Evolutionary conservation across 352 stramenopile genomes (phyloP).

Genomic region (Phytophthora uliginosa): DNA sequence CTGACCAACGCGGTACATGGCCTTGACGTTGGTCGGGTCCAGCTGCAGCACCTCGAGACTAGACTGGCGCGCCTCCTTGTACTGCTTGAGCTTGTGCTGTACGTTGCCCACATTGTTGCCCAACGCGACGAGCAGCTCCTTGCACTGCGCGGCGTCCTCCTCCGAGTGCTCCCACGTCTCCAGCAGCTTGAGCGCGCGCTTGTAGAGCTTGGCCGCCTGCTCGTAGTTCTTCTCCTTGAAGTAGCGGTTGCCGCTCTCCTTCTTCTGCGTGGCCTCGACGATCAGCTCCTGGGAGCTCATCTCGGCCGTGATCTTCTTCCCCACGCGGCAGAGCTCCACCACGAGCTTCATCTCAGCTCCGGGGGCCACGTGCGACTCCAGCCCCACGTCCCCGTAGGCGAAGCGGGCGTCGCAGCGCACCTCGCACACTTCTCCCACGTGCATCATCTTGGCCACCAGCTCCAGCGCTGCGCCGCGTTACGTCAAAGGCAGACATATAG

Average conservation of each 20-base stretch:
- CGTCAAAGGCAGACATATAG: background rate
- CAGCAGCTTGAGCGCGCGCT: conserved; percentile 84
- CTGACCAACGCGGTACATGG: conserved; percentile 80
- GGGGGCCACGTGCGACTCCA: conserved; percentile 57
- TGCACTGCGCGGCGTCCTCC: conserved; percentile 63
- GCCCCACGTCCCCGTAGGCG: conserved; percentile 76
- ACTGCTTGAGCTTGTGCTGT: conserved; percentile 79
- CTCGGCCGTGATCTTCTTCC: conserved; percentile 74
- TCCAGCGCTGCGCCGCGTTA: conserved; percentile 57
- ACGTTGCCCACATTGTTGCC: conserved; percentile 90
- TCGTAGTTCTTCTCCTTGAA: conserved; percentile 88
- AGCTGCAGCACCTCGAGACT: conserved; percentile 85
- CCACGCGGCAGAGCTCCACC: conserved; percentile 70
- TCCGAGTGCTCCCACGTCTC: conserved; percentile 79
- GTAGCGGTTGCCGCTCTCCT: conserved; percentile 86
- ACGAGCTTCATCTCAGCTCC: conserved; percentile 64
- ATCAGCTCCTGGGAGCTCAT: conserved; percentile 83
- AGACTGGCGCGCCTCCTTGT: conserved; percentile 80
- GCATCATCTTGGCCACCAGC: conserved; percentile 84
- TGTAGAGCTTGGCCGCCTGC: conserved; percentile 87
- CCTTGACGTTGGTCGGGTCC: conserved; percentile 80
- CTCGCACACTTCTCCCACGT: conserved; percentile 75
- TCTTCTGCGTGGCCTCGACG: conserved; percentile 83
- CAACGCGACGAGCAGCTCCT: conserved; percentile 78
- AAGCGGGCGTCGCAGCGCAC: conserved; percentile 82